Percentiles rank a stretch among this genome's conserved stretches.
Conservation (phyloP, 176 grass and related monocot species). For the Rhipidocladum racemiflorum region DNA sequence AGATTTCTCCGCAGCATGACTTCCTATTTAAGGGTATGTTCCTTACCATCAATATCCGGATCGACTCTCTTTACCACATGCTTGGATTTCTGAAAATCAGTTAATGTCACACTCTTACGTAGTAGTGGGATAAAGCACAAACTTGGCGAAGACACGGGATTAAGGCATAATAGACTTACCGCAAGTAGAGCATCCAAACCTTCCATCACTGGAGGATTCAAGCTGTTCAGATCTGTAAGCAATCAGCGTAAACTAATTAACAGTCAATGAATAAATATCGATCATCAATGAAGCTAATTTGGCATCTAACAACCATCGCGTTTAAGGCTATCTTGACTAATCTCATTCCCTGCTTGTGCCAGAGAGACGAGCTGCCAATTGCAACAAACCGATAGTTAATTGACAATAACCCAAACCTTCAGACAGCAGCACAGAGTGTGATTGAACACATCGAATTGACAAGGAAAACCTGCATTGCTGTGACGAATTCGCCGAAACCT, state of each 20-base stretch:
- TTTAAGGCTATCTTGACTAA: constrained; percentile 59
- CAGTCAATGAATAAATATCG: neutral
- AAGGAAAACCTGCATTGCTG: constrained; percentile 77
- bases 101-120: constrained; percentile 6
- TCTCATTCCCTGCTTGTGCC: constrained; percentile 77
- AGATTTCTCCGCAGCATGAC: neutral
- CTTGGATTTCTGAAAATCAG: constrained; percentile 74
- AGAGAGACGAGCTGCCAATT: constrained; percentile 75
- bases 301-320: constrained; percentile 47
- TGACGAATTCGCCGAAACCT: constrained; percentile 67
- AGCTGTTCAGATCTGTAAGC: constrained; percentile 66
- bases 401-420: neutral
- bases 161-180: constrained; percentile 37
- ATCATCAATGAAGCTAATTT: neutral
- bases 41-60: constrained; percentile 64
- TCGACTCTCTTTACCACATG: constrained; percentile 63
- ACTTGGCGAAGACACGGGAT: neutral
- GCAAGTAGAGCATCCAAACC: constrained; percentile 66
- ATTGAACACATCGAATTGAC: neutral
- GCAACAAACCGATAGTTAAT: neutral
- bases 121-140: neutral
- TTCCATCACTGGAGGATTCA: constrained; percentile 84
- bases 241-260: neutral
- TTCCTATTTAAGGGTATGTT: constrained; percentile 22
- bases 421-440: neutral